Base-by-base conservation (phyloP, 2,329 filamentous ascomycete species). In the Fusarium nisikadoi region DNA sequence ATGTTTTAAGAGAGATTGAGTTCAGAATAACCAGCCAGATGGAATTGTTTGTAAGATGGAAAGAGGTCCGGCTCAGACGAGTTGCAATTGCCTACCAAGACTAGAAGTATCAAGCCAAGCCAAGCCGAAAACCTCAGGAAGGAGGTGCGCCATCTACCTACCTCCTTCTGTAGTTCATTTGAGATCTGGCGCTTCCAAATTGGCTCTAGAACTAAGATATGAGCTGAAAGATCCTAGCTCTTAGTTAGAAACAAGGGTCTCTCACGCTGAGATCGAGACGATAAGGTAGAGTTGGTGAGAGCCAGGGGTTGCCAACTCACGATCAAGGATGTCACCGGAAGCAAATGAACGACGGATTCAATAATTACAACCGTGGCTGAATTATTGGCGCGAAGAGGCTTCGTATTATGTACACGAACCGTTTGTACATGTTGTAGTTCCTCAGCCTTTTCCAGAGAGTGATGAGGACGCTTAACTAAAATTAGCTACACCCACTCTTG, bases 401-500 rank as follows among this genome's bases (percentile, higher is more conserved):
- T 29, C 27, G 58, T 73, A 47, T 58, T 58, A 61, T 57, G 74
- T 68, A 71, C 43, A 55, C 50, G 56, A 56, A 55, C 49, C 27
- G 54, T 17, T 33, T 36, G 57, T 29, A n/a, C 71, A 59, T 71
- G 41, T 49, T 68, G 52, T 64, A 57, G 64, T 59, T 75, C 14
- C 53, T 71, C 61, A 65, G 62, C 54, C 58, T 38, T 56, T 59
- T 36, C 46, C 23, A 52, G 17, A 43, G 39, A 27, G 35, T 47
- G 12, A 49, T 23, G 31, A 57, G 14, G 54, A 36, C 45, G 33
- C 68, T 59, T 45, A 27, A 66, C 75, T 75, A 70, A 75, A 76
- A 76, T 75, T 70, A 73, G 65, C 70, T 55, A 50, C 25, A 36
- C 65, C 41, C 25, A 35, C 60, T 52, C 35, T 39, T 61, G 45